Conservation (phyloP, 352 stramenopile genomes). For the Blastocystis sp. region DNA sequence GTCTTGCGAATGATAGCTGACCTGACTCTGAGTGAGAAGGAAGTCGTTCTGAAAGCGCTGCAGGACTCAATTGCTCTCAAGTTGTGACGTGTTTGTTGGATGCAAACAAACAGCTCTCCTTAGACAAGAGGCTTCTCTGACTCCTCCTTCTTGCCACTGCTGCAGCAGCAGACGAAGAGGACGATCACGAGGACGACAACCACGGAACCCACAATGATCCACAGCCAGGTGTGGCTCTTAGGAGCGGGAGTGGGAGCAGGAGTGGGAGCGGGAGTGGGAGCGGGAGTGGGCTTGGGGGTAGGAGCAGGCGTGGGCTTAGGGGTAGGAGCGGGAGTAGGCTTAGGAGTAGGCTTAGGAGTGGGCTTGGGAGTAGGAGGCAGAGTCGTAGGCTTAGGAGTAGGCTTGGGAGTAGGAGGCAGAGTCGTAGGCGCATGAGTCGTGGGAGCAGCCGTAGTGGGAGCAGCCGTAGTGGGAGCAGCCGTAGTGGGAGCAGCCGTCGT, state of each 20-base stretch:
- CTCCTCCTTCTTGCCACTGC: neutral
- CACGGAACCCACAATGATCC: neutral
- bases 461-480: neutral
- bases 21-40: constrained; percentile 1
- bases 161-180: neutral
- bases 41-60: neutral
- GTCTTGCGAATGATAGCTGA: neutral
- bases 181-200: neutral
- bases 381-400: neutral
- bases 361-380: neutral
- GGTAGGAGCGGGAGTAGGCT: neutral
- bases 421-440: neutral
- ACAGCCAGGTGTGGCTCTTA: neutral
- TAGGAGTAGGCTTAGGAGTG: neutral
- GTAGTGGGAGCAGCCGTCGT: neutral
- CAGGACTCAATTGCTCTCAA: constrained; percentile 8
- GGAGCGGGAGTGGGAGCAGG: neutral
- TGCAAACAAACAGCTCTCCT: constrained; percentile 5
- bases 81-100: constrained; percentile 17
- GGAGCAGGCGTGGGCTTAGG: neutral
- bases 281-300: neutral
- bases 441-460: neutral
- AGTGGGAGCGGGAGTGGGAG: neutral
- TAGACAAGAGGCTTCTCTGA: neutral
- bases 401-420: neutral